Evolutionary conservation across 768 basidiomycete genomes (phyloP).

Genomic region (Clavulina sp.): DNA sequence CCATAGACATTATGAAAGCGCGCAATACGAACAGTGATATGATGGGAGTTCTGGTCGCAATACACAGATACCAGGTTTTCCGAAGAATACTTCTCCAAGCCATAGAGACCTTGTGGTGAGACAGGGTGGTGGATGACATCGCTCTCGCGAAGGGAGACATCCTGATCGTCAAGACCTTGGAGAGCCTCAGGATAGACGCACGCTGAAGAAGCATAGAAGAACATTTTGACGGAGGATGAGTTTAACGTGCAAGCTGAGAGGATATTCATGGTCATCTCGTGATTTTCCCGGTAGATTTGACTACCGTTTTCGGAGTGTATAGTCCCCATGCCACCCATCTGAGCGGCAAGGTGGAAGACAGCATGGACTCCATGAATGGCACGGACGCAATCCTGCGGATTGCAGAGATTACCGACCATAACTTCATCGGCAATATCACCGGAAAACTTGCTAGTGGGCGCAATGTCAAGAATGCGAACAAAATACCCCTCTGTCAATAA

Average conservation of each 20-base stretch:
- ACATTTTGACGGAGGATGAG: conserved; percentile 25
- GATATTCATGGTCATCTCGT: conserved; percentile 32
- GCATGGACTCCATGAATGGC: conserved; percentile 25
- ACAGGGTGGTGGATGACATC: conserved; percentile 26
- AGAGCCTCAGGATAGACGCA: conserved; percentile 36
- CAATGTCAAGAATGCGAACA: conserved; percentile 31
- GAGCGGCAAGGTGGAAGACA: conserved; percentile 41
- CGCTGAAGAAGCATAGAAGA: conserved; percentile 41
- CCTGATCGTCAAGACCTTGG: conserved; percentile 20
- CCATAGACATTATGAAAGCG: conserved; percentile 46
- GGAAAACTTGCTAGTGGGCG: conserved; percentile 13
- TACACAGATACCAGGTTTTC: conserved; percentile 30
- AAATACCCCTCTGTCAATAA: conserved; percentile 19
- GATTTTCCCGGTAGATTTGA: conserved; percentile 32
- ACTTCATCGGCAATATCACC: conserved; percentile 21
- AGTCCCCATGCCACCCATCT: conserved; percentile 48
- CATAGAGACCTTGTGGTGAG: conserved; percentile 32
- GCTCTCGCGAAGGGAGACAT: conserved; percentile 29
- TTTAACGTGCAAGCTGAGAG: conserved; percentile 21
- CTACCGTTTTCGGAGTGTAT: conserved; percentile 36
- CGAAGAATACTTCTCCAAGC: conserved; percentile 36
- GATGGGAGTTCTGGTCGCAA: neutral
- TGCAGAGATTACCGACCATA: conserved; percentile 30
- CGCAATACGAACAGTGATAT: conserved; percentile 27
- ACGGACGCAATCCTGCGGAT: conserved; percentile 23